Evolutionary conservation across 345 rosid species (phyloP), one percentile per base, ranked within the genome.

Genomic region (Hibiscus tridactylites): DNA sequence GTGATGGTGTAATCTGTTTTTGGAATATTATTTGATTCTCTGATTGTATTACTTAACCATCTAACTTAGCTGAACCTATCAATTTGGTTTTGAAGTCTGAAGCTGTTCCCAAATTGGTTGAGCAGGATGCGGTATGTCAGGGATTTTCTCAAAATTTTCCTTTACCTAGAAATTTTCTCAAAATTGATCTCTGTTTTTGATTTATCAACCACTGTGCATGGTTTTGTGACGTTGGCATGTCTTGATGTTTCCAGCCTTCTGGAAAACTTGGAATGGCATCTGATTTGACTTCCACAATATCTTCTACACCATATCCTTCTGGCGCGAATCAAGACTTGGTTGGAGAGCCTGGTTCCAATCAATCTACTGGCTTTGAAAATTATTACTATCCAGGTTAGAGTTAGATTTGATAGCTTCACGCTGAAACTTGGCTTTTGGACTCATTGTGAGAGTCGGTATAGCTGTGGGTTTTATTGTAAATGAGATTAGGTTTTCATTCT

Each of bases 351-450:
- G 68, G 50, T 63, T 26, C 17, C 49, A 4, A 61, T 49, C 77
- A 80, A 73, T 74, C 80, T 71, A 76, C 77, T 65, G 79, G 72
- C 72, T 77, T 68, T 73, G 75, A 81, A 76, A 79, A 33, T 57
- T 85, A 85, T 75, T 74, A 68, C 68, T 83, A 80, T 70, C 89
- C 89, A 78, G 89, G 89, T 85, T 76, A 75, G 84, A 57, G 44
- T 39, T 39, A 33, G 37, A 33, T 74, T 59, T 28, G 65, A 17
- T 56, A 56, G 49, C 42, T 33, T 65, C 29, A 35, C 46, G 19
- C 17, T 61, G 35, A 42, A 54, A 49, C 10, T 5, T 15, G 17
- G 42, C 17, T 16, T 17, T 50, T 3, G 17, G 17, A 50, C 17
- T 1, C 54, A 3, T 3, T 46, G 16, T 46, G 11, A 46, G 16